Evolutionary conservation across 2,329 filamentous ascomycete species (phyloP).

Genomic region (Monosporascus sp.): DNA sequence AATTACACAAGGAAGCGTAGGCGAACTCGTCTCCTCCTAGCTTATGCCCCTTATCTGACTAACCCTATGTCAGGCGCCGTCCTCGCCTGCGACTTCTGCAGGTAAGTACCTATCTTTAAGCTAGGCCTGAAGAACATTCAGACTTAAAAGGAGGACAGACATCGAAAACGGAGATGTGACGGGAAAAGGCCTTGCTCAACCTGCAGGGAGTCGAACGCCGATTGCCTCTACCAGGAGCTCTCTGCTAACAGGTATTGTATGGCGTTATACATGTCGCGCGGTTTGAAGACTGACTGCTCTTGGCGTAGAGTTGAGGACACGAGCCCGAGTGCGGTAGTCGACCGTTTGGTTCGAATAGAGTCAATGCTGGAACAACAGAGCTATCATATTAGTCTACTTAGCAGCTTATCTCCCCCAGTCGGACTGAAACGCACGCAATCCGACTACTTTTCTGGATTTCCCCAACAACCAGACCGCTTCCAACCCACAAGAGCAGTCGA

Average conservation of each 20-base stretch:
- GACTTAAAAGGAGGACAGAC: constrained; percentile 17
- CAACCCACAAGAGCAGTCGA: constrained; percentile 14
- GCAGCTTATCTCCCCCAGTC: constrained; percentile 17
- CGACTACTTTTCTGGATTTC: constrained; percentile 15
- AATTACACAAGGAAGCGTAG: constrained; percentile 34
- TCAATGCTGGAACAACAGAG: constrained; percentile 27
- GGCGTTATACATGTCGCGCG: not conserved
- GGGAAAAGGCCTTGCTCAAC: constrained; percentile 34
- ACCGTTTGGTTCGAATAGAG: constrained; percentile 34
- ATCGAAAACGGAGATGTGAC: constrained; percentile 34
- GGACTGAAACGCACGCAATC: constrained; percentile 19
- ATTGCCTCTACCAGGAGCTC: constrained; percentile 35
- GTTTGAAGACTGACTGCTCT: constrained; percentile 4
- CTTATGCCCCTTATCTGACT: constrained; percentile 8
- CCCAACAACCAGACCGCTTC: constrained; percentile 17
- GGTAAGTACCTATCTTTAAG: constrained; percentile 11
- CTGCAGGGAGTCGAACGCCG: constrained; percentile 32
- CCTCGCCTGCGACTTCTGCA: constrained; percentile 37
- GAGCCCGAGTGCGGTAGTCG: constrained; percentile 29
- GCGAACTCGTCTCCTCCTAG: constrained; percentile 6
- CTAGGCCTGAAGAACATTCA: constrained; percentile 1
- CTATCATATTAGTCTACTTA: constrained; percentile 24
- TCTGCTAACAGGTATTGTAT: constrained; percentile 27
- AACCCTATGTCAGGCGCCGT: constrained; percentile 27
- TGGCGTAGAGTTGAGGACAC: constrained; percentile 27